These are phyloP conservation scores for Boletus tomentosulus DNA, from an alignment of 768 basidiomycete species.

Conservation along the genomic window DNA sequence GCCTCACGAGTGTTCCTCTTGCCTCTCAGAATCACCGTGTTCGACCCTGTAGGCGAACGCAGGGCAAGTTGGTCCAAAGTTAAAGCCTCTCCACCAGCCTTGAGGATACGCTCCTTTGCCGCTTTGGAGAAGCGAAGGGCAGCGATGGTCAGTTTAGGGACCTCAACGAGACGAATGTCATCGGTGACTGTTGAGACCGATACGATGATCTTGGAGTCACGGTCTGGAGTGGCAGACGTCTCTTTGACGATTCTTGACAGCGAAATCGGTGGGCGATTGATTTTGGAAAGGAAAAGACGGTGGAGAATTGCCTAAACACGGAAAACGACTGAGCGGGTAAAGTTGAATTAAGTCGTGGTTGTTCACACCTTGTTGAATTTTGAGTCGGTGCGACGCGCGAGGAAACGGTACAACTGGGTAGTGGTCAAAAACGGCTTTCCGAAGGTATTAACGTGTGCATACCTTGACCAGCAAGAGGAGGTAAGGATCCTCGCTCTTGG, in stretches of 20 bases:
- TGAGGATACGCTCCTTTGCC: constrained; percentile 92
- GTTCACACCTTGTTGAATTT: constrained; percentile 83
- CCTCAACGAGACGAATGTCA: constrained; percentile 78
- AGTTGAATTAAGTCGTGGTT: constrained; percentile 3
- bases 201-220: constrained; percentile 80
- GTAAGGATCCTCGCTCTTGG: constrained; percentile 99
- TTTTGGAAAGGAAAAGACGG: constrained; percentile 94
- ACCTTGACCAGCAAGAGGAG: constrained; percentile 98
- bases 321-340: constrained; percentile 17
- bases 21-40: constrained; percentile 91
- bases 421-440: constrained; percentile 6
- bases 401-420: constrained; percentile 92
- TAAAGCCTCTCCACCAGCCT: constrained; percentile 90
- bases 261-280: constrained; percentile 95
- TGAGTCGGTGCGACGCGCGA: constrained; percentile 94
- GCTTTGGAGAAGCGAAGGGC: constrained; percentile 92
- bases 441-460: constrained; percentile 18
- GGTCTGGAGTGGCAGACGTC: constrained; percentile 61
- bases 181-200: constrained; percentile 91
- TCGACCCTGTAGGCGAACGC: constrained; percentile 89
- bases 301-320: constrained; percentile 77
- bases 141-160: constrained; percentile 91
- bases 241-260: constrained; percentile 89
- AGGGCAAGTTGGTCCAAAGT: constrained; percentile 97
- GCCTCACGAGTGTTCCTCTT: constrained; percentile 92